Evolutionary conservation across 129 eudicot species (phyloP), one percentile per base, ranked within the genome.

Genomic region (Escallonia rubra): DNA sequence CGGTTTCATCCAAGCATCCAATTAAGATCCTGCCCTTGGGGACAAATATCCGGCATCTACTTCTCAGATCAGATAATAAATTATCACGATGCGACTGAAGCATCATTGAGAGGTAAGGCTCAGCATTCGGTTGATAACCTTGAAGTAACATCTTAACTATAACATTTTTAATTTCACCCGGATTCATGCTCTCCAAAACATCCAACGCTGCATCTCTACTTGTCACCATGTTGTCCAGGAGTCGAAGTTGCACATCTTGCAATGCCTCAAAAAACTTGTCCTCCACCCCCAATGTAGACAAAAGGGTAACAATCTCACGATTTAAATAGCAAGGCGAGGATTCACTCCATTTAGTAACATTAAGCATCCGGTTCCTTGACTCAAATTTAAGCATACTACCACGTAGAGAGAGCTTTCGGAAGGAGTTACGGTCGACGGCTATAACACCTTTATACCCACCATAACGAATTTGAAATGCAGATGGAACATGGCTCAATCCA

Each of bases 361-460:
- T 89, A 11, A 93, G 90, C 99, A 86, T 93, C 55, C 88, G 73
- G 67, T 93, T 93, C 13, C 76, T 68, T 0, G 99, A 93, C 23
- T 93, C 99, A 54, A 89, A 93, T 49, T 93, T 93, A 50, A 67
- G 85, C 99, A 93, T 93, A 70, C 99, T 93, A 38, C 76, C 65
- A 13, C 99, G 87, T 46, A 93, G 75, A 6, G 96, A 82, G 2
- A 93, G 82, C 81, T 93, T 93, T 65, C 76, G 67, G 72, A 74
- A 89, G 43, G 95, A 86, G 72, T 77, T 77, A 7, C 85, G 85
- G 51, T 89, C 92, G 40, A 93, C 99, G 7, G 84, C 92, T 53
- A 93, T 85, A 38, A 93, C 90, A 44, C 99, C 99, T 79, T 89
- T 93, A 62, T 89, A 93, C 11, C 99, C 99, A 73, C 99, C 99